Evolutionary conservation across 257 asterid species (phyloP).

Genomic region (Echium plantagineum): DNA sequence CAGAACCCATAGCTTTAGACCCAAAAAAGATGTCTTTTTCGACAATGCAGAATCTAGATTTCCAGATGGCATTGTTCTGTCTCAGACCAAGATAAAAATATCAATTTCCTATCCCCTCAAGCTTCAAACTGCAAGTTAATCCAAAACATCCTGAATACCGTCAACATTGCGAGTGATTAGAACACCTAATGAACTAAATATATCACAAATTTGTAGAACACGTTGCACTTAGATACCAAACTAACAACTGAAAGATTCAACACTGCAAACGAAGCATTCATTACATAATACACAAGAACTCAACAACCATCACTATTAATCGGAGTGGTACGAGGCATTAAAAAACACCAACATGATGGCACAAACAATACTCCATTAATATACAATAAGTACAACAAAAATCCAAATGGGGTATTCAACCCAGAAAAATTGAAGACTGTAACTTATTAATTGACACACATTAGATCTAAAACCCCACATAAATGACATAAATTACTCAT

Average conservation of each 20-base stretch:
- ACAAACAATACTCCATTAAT: not conserved
- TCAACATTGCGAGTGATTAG: not conserved
- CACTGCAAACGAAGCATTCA: not conserved
- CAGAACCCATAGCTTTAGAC: constrained; percentile 76
- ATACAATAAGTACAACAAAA: not conserved
- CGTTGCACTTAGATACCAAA: not conserved
- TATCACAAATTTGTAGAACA: not conserved
- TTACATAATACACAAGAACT: no score
- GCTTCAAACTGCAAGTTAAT: constrained; percentile 15
- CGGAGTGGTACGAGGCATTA: no score
- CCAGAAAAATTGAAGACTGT: constrained; percentile 18
- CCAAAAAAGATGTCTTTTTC: constrained; percentile 47
- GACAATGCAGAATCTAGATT: constrained; percentile 44
- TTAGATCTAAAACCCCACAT: not conserved
- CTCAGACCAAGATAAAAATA: constrained; percentile 5
- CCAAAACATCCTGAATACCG: constrained; percentile 32
- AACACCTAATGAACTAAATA: constrained; percentile 2
- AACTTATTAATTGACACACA: constrained; percentile 4
- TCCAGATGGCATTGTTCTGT: constrained; percentile 50
- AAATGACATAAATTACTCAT: constrained; percentile 22
- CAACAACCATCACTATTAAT: no score
- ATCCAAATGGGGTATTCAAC: constrained; percentile 2
- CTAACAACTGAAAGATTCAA: not conserved
- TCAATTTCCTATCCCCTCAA: constrained; percentile 10
- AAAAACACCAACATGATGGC: not conserved